Percentiles rank a stretch among this genome's conserved stretches.
Evolutionary conservation across 2,329 filamentous ascomycete species (phyloP).

Genomic region (Aquanectria penicillioides): DNA sequence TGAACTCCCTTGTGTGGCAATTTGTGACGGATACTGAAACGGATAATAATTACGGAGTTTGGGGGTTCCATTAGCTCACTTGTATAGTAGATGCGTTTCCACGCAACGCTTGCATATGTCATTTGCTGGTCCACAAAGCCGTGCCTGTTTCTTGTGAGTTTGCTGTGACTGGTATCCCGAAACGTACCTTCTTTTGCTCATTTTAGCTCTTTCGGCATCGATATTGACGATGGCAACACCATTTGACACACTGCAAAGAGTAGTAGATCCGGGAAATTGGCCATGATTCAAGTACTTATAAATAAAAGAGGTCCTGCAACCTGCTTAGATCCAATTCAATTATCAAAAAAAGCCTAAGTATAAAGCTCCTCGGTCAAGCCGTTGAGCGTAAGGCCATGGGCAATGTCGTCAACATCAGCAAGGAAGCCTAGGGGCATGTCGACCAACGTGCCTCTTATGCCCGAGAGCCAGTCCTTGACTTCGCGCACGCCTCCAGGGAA

Average conservation of each 20-base stretch:
- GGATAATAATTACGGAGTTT: constrained; percentile 37
- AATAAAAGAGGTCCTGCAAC: no score
- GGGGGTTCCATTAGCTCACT: constrained; percentile 31
- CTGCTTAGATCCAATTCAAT: no score
- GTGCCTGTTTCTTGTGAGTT: no score
- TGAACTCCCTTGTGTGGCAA: not conserved
- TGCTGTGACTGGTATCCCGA: no score
- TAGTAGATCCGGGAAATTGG: no score
- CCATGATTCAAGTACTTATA: no score
- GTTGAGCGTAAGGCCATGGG: constrained; percentile 79
- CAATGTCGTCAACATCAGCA: constrained; percentile 83
- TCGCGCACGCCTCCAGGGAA: constrained; percentile 78
- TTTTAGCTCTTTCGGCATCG: no score
- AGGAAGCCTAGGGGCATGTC: constrained; percentile 94
- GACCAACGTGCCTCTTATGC: constrained; percentile 76
- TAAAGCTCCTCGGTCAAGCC: constrained; percentile 78
- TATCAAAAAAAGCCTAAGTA: no score
- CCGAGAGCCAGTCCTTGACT: constrained; percentile 74
- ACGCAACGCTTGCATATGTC: constrained; percentile 27
- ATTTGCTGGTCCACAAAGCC: constrained; percentile 15
- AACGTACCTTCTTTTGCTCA: no score
- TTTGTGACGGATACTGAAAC: not conserved
- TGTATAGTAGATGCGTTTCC: constrained; percentile 29
- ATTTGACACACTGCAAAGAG: no score
- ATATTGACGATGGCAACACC: no score